phyloP scores from a whole-genome alignment of 257 asterid species.

The Agastache rugosa region DNA sequence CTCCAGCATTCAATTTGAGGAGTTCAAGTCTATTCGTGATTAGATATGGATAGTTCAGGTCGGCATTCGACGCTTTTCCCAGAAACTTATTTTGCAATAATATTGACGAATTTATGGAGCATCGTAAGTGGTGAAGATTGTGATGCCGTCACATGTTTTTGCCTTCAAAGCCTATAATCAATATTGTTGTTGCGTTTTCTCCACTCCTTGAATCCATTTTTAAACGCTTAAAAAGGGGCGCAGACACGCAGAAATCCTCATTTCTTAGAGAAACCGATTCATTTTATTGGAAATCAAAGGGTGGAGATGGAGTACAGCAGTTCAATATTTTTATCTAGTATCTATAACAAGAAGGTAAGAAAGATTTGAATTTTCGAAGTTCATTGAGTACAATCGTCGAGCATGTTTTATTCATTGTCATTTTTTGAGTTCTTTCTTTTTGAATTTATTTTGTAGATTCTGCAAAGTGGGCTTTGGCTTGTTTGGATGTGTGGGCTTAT shows the following conservation, averaged over 20 bases:
- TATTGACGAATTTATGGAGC: neutral
- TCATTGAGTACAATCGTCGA: conserved; percentile 27
- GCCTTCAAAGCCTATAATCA: conserved; percentile 19
- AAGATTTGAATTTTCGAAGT: conserved; percentile 4
- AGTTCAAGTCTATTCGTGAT: neutral
- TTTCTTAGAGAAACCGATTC: neutral
- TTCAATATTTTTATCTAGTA: conserved; percentile 38
- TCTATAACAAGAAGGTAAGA: conserved; percentile 59
- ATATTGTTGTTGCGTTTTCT: conserved; percentile 40
- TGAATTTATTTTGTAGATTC: conserved; percentile 46
- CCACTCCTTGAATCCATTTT: conserved; percentile 41
- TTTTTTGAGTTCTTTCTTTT: neutral
- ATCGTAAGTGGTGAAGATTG: conserved; percentile 32
- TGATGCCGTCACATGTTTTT: conserved; percentile 44
- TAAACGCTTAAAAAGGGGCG: conserved; percentile 1
- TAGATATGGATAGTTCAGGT: neutral
- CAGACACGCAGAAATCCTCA: neutral
- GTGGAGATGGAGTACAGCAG: conserved; percentile 46
- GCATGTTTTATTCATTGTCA: conserved; percentile 15
- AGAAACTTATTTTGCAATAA: neutral
- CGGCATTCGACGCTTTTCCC: conserved; percentile 2
- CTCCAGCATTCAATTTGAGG: too few relatives aligned
- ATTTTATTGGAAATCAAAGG: conserved; percentile 17
- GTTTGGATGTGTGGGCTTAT: conserved; percentile 81
- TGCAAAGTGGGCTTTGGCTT: conserved; percentile 68